Evolutionary conservation across 768 basidiomycete species (phyloP), one percentile per base, ranked within the genome.

Genomic region (Panaeolus papilionaceus): DNA sequence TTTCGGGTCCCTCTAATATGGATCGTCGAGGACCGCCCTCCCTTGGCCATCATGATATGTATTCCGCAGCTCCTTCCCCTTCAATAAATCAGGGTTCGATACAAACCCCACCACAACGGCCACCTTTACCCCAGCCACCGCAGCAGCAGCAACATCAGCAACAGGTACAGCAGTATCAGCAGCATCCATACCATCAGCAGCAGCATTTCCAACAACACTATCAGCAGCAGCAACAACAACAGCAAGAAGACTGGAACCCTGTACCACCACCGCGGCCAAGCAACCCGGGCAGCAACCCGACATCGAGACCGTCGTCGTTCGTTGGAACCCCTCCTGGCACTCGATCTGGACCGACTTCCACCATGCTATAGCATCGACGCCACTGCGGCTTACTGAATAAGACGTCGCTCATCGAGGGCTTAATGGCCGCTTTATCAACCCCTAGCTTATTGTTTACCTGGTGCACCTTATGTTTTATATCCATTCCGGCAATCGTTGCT

Each of bases 271-370:
- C 85, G 63, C 84, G 85, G 66, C 78, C 82, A 23, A 77, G 70
- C 58, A 79, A 78, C 65, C 74, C 79, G 16, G 79, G 79, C 66
- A 79, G 71, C 68, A 75, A 69, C 66, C 73, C 81, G 9, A 76
- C 81, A 37, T 81, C 82, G 67, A 82, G 88, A 66, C 87, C 88
- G 11, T 76, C 83, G 42, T 89, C 88, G 12, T 87, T 82, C 69
- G 79, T 83, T 62, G 82, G 81, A 38, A 79, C 80, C 14, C 62
- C 51, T 47, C 63, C 61, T 61, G 69, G 44, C 64, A 45, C 64
- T 37, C 47, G 64, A 63, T 16, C 63, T 37, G 54, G 26, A 58
- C 54, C 54, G 11, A 58, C 54, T 28, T 58, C 54, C 54, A 58
- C 54, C 14, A 16, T 58, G 54, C 54, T 33, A 42, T 45, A 40